Evolutionary conservation across 2,329 filamentous ascomycete species (phyloP).

Genomic region (Pseudogymnoascus sp.): DNA sequence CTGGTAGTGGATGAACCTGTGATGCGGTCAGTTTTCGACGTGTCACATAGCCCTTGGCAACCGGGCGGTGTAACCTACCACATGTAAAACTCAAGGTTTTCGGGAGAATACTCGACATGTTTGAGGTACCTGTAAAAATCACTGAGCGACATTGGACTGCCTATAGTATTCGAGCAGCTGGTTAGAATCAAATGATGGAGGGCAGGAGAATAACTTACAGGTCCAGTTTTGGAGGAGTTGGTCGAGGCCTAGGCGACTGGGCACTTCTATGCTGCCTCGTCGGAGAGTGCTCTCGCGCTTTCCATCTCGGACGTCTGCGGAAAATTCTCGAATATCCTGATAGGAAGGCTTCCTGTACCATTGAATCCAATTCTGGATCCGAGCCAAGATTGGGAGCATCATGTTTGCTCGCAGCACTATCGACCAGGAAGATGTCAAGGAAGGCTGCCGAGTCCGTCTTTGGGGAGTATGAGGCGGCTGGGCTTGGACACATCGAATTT

Average conservation of each 20-base stretch:
- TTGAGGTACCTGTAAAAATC: constrained; percentile 45
- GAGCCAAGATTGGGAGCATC: neutral
- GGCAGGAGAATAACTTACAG: constrained; percentile 26
- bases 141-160: constrained; percentile 41
- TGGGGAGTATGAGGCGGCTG: neutral
- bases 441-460: neutral
- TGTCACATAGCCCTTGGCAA: neutral
- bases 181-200: neutral
- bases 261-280: constrained; percentile 31
- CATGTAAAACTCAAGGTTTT: constrained; percentile 43
- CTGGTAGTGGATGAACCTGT: constrained; percentile 39
- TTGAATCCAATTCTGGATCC: constrained; percentile 27
- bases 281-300: constrained; percentile 30
- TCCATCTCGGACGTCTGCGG: constrained; percentile 30
- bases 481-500: neutral
- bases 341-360: constrained; percentile 45
- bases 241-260: constrained; percentile 34
- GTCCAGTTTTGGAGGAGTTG: constrained; percentile 41
- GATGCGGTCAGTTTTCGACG: neutral
- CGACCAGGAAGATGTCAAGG: neutral
- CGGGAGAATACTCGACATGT: constrained; percentile 40
- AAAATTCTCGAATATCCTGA: constrained; percentile 39
- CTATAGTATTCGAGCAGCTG: constrained; percentile 18
- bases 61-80: constrained; percentile 29
- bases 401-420: neutral